These are phyloP conservation scores for Crithidia brevicula DNA, from an alignment of 208 protist genomes.

Conservation along the genomic window DNA sequence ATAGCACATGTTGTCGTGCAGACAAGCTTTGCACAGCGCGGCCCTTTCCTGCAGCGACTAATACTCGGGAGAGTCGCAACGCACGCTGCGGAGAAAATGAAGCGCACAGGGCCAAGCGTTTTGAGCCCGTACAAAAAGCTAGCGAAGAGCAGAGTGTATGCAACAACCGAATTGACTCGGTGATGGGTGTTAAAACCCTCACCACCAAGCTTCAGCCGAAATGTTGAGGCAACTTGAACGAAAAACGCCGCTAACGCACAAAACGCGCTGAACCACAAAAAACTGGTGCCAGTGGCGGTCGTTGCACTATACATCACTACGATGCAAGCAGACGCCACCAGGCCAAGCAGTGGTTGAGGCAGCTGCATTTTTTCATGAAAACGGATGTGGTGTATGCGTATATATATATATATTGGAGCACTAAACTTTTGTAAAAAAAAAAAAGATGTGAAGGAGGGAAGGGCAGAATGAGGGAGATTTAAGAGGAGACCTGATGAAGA, in stretches of 20 bases:
- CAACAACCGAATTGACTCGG: constrained; percentile 11
- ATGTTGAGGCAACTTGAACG: neutral
- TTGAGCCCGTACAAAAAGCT: constrained; percentile 20
- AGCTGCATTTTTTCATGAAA: constrained; percentile 1
- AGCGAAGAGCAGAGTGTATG: constrained; percentile 14
- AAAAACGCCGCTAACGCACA: constrained; percentile 20
- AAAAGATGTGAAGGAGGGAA: too few relatives aligned
- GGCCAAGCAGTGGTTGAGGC: neutral
- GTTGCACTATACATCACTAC: constrained; percentile 15
- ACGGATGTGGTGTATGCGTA: neutral
- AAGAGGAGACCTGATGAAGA: too few relatives aligned
- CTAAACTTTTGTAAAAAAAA: too few relatives aligned
- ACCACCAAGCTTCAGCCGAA: neutral
- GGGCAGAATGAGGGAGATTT: too few relatives aligned
- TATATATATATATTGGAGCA: too few relatives aligned
- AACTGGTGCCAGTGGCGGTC: constrained; percentile 14
- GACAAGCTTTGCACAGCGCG: constrained; percentile 4
- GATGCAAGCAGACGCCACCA: constrained; percentile 16
- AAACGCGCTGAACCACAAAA: constrained; percentile 28
- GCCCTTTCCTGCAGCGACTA: constrained; percentile 8
- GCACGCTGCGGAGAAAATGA: constrained; percentile 8
- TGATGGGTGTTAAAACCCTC: constrained; percentile 1
- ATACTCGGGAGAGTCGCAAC: constrained; percentile 5
- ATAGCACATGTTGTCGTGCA: constrained; percentile 5
- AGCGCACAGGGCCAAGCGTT: constrained; percentile 25